Evolutionary conservation across 2,329 filamentous ascomycete genomes (phyloP).

Genomic region (Paradendryphiella salina): DNA sequence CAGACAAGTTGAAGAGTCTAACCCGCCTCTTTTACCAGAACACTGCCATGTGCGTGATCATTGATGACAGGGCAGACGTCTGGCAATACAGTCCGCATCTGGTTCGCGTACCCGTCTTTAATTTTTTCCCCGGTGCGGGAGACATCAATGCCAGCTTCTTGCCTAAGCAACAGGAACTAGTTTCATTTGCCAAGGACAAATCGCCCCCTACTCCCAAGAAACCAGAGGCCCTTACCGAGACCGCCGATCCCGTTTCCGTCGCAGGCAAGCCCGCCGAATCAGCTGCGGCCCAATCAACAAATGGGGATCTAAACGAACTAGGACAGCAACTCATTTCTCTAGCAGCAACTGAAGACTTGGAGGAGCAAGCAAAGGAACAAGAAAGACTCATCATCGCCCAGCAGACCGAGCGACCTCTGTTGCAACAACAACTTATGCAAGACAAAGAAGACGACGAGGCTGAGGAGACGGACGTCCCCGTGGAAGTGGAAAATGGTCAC

Average conservation of each 20-base stretch:
- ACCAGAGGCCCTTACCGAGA: conserved; percentile 19
- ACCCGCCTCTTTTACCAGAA: conserved; percentile 92
- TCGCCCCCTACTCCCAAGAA: conserved; percentile 22
- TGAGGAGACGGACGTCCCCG: conserved; percentile 53
- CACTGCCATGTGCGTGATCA: conserved; percentile 99
- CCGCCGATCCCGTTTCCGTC: conserved; percentile 21
- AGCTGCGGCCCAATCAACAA: conserved; percentile 27
- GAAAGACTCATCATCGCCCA: conserved; percentile 87
- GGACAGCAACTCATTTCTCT: conserved; percentile 76
- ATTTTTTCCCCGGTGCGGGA: conserved; percentile 97
- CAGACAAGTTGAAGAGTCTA: conserved; percentile 84
- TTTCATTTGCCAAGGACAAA: conserved; percentile 31
- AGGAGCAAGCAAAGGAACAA: conserved; percentile 80
- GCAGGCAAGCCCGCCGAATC: conserved; percentile 30
- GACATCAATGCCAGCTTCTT: conserved; percentile 98
- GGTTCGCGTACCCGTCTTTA: conserved; percentile 92
- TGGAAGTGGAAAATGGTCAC: conserved; percentile 47
- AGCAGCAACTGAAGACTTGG: conserved; percentile 71
- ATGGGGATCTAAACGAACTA: conserved; percentile 61
- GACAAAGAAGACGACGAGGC: conserved; percentile 78
- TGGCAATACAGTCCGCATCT: conserved; percentile 94
- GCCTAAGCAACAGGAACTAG: conserved; percentile 66
- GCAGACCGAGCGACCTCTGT: conserved; percentile 80
- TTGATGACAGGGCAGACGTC: conserved; percentile 94
- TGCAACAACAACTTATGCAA: conserved; percentile 89